phyloP scores from a whole-genome alignment of 2,329 filamentous ascomycete genomes.

The Penicillium sp. region DNA sequence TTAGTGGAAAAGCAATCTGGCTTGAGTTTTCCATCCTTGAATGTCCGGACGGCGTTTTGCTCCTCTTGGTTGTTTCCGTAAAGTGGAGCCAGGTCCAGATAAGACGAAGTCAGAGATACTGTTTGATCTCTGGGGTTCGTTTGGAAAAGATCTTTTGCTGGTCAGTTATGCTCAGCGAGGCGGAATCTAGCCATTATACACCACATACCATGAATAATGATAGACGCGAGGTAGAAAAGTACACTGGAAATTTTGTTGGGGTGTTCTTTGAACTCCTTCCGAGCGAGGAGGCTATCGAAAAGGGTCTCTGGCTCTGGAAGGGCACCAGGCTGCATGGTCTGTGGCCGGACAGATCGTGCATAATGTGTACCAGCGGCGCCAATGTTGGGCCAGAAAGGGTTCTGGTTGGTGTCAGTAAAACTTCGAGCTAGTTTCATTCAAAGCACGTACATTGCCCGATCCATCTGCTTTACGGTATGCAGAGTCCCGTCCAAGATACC shows the following conservation, averaged over 20 bases:
- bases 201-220: slow-evolving; percentile 62
- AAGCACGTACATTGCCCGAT: slow-evolving; percentile 47
- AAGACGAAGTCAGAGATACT: slow-evolving; percentile 72
- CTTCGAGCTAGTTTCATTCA: slow-evolving; percentile 34
- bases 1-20: slow-evolving; percentile 73
- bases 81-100: slow-evolving; percentile 74
- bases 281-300: slow-evolving; percentile 71
- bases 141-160: slow-evolving; percentile 63
- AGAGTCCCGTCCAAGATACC: slow-evolving; percentile 47
- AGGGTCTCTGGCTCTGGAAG: slow-evolving; percentile 70
- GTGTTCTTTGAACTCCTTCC: slow-evolving; percentile 67
- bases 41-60: slow-evolving; percentile 67
- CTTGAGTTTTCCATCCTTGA: slow-evolving; percentile 71
- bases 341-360: slow-evolving; percentile 68
- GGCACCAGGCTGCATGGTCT: slow-evolving; percentile 62
- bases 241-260: slow-evolving; percentile 76
- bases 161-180: slow-evolving; percentile 26
- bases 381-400: slow-evolving; percentile 66
- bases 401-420: slow-evolving; percentile 55
- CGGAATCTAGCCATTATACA: neutral
- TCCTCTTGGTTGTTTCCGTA: slow-evolving; percentile 72
- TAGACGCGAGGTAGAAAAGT: slow-evolving; percentile 75
- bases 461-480: slow-evolving; percentile 46
- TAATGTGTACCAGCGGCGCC: slow-evolving; percentile 72
- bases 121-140: slow-evolving; percentile 68